Conservation (phyloP, 163 green algal species). For the Coccomyxa subellipsoidea region DNA sequence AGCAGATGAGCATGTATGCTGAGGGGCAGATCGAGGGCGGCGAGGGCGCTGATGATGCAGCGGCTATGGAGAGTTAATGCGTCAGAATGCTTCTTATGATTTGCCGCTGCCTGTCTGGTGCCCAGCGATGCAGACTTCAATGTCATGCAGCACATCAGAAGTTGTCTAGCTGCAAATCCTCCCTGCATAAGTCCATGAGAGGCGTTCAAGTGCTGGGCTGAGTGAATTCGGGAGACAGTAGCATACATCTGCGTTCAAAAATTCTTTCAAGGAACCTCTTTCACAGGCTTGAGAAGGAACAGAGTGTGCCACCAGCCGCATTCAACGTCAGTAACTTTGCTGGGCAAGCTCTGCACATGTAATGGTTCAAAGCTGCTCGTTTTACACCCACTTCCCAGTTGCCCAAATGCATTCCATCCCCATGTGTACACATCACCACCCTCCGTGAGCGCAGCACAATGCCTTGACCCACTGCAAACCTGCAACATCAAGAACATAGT, state of each 20-base stretch:
- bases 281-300: no score
- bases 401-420: constrained; percentile 23
- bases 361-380: background rate
- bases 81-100: background rate
- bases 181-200: no score
- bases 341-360: background rate
- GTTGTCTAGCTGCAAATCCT: no score
- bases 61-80: no score
- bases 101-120: background rate
- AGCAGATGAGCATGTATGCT: constrained; percentile 20
- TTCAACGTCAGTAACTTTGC: background rate
- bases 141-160: no score
- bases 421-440: constrained; percentile 19
- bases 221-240: no score
- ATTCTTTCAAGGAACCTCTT: no score
- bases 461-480: background rate
- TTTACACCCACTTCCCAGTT: constrained; percentile 14
- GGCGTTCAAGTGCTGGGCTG: no score
- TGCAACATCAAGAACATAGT: background rate
- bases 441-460: background rate
- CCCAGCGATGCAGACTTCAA: no score
- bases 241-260: no score
- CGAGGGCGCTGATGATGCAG: background rate
- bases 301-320: constrained; percentile 11
- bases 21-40: constrained; percentile 20